Percentiles rank a stretch among this genome's conserved stretches.
Evolutionary conservation across 139 green algal species (phyloP).

Genomic region (Astrephomene gubernaculifera): DNA sequence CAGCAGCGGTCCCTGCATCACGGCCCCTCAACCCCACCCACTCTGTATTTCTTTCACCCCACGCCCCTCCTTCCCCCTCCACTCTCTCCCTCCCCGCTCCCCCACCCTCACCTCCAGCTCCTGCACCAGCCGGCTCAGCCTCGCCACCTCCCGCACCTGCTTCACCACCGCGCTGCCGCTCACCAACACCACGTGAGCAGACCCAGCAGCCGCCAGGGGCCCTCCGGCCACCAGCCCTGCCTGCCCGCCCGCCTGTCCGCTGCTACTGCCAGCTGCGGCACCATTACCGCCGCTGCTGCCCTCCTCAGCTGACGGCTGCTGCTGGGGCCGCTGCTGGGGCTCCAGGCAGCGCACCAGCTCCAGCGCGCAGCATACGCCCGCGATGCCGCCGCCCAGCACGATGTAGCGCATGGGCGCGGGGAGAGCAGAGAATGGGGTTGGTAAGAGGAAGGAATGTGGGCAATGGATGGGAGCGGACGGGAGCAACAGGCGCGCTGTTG

Average conservation of each 20-base stretch:
- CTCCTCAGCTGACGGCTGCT: constrained; percentile 1
- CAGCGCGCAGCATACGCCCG: constrained; percentile 82
- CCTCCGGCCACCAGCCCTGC: too few relatives aligned
- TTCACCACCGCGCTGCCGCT: constrained; percentile 8
- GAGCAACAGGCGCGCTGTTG: too few relatives aligned
- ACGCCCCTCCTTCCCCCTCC: not conserved
- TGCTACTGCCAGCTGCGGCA: too few relatives aligned
- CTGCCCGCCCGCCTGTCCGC: too few relatives aligned
- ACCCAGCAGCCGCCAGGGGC: too few relatives aligned
- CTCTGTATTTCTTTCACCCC: too few relatives aligned
- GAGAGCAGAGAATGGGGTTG: too few relatives aligned
- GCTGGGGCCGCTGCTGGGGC: constrained; percentile 61
- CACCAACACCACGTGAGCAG: constrained; percentile 20
- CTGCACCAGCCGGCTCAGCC: constrained; percentile 15
- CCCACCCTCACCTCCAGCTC: not conserved
- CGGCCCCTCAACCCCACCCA: too few relatives aligned
- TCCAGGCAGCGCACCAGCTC: constrained; percentile 72
- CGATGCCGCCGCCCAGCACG: constrained; percentile 85
- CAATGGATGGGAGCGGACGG: too few relatives aligned
- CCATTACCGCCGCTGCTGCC: too few relatives aligned
- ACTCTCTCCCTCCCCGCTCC: not conserved
- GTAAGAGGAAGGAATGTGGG: too few relatives aligned
- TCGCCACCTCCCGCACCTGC: constrained; percentile 3
- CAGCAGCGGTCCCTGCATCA: too few relatives aligned
- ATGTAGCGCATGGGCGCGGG: constrained; percentile 68